Evolutionary conservation across 208 protist species (phyloP).

Genomic region (Acanthamoeba sp.): DNA sequence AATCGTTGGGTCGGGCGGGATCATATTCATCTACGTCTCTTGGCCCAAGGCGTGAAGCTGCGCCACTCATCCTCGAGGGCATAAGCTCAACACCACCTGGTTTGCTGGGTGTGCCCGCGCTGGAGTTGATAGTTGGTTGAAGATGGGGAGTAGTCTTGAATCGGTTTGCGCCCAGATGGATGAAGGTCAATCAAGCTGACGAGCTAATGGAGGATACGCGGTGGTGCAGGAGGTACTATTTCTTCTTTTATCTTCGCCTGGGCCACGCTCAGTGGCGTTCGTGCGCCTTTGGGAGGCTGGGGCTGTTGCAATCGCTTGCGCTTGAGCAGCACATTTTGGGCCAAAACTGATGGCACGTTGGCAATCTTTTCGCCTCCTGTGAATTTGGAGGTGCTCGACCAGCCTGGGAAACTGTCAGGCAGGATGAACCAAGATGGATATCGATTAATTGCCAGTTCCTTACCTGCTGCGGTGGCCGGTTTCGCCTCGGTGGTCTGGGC

Average conservation of each 20-base stretch:
- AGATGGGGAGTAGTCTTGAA: neutral
- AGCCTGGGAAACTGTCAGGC: no score
- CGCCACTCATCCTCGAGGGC: neutral
- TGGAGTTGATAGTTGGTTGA: neutral
- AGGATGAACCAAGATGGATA: no score
- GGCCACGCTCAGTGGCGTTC: neutral
- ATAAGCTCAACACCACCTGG: neutral
- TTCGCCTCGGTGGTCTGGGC: neutral
- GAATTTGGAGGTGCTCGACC: neutral
- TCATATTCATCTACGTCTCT: neutral
- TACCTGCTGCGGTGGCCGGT: neutral
- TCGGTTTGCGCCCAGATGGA: neutral
- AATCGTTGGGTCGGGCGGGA: neutral
- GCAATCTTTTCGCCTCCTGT: neutral
- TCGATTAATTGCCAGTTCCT: neutral
- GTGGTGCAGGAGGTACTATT: neutral
- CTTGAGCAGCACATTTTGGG: conserved; percentile 43
- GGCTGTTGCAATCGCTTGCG: conserved; percentile 38
- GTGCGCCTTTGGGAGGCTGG: neutral
- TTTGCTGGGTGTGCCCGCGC: neutral
- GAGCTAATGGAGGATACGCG: neutral
- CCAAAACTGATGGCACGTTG: neutral
- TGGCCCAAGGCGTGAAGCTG: neutral
- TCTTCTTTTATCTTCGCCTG: neutral
- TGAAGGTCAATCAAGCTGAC: neutral